Percentiles rank a stretch among this genome's conserved stretches.
Evolutionary conservation across 371 early-diverging fungal species (phyloP).

Genomic region (Synchytrium microbalum): DNA sequence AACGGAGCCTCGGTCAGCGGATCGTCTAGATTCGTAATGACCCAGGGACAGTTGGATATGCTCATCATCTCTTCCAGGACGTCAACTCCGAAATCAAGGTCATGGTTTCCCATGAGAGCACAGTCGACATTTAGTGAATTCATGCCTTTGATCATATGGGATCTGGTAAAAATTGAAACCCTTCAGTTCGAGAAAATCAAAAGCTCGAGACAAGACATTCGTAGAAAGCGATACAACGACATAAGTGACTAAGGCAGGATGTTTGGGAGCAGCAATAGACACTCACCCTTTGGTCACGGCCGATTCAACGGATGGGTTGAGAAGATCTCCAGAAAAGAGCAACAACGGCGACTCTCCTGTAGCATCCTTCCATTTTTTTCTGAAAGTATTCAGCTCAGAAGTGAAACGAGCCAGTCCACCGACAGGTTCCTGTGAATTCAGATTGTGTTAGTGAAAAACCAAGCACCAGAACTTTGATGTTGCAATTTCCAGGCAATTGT

Average conservation of each 20-base stretch:
- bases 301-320: background rate
- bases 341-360: background rate
- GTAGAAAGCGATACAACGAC: background rate
- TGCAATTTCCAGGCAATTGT: no score
- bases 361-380: background rate
- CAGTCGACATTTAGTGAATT: slow-evolving; percentile 44
- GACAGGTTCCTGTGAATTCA: slow-evolving; percentile 46
- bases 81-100: slow-evolving; percentile 60
- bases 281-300: background rate
- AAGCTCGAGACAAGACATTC: background rate
- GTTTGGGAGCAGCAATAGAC: background rate
- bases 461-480: no score
- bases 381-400: slow-evolving; percentile 22
- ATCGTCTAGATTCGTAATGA: slow-evolving; percentile 45
- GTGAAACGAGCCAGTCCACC: slow-evolving; percentile 56
- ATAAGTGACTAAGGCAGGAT: slow-evolving; percentile 1
- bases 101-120: slow-evolving; percentile 13
- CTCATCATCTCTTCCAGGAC: slow-evolving; percentile 33
- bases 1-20: background rate
- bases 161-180: background rate
- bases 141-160: slow-evolving; percentile 20
- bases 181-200: background rate
- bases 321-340: slow-evolving; percentile 4
- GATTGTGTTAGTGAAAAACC: no score
- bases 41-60: slow-evolving; percentile 53